Evolutionary conservation across 192 early-diverging fungal species (phyloP), one percentile per base, ranked within the genome.

Genomic region (Umbelopsis ramanniana): DNA sequence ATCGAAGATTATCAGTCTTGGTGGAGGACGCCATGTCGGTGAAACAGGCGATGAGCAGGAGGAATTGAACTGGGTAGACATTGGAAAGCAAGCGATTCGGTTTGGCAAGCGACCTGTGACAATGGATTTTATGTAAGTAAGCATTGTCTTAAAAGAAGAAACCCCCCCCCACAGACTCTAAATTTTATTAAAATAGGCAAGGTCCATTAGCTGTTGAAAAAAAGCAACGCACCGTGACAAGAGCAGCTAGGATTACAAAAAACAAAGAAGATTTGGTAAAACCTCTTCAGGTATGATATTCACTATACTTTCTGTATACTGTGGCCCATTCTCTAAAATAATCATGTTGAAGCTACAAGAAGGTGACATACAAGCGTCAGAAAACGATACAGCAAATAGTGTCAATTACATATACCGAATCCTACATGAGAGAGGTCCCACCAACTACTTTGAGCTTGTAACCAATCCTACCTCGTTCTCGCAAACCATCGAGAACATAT

Each of bases 401-500:
- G 95, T 97, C n/a, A 82, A 84, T 46, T 73, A 74, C 29, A 89
- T 98, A 21, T 83, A 86, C 66, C 75, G 79, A 10, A 81, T 92
- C 37, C 57, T 97, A 66, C 75, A 84, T 14, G 54, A 87, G 45
- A 66, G 73, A 8, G 88, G 88, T 0, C 83, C 88, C 0, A 82
- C 89, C 66, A 91, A 92, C 72, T 82, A 96, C 69, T 97, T 97
- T 76, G 80, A 91, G 72, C 92, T 99, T 73, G 85, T 97, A 46
- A 83, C 93, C 57, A 97, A 99, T 79, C 97, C 96, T 12, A 77
- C 85, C 5, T 95, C 95, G 19, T 97, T 97, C 78, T 82, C 89
- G 6, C 97, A 99, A 83, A 92, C 94, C 6, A 90, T 99, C 4
- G 97, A 99, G 76, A 99, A 99, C 78, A 85, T 99, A 50, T 99